A percentile compares a stretch with the other conserved stretches of the same genome.
These are phyloP conservation scores for Trichoderma pleuroti DNA, from an alignment of 2,329 filamentous ascomycete genomes.

Conservation along the genomic window DNA sequence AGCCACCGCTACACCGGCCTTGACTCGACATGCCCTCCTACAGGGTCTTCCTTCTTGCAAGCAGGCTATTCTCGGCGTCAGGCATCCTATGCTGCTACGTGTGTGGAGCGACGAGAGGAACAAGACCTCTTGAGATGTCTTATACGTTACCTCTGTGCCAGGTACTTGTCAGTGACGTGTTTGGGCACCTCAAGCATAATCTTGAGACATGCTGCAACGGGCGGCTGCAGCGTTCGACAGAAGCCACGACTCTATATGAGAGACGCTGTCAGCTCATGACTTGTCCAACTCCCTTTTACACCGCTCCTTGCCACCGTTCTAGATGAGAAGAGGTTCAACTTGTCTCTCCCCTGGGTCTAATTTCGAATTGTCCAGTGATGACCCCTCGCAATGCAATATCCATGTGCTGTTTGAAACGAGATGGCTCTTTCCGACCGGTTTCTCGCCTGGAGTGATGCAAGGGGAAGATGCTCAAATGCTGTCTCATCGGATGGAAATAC, in stretches of 20 bases:
- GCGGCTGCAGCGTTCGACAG: constrained; percentile 4
- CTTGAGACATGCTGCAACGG: constrained; percentile 17
- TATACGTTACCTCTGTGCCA: neutral
- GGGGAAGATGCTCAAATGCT: neutral
- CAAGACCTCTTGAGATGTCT: neutral
- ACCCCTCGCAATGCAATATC: neutral
- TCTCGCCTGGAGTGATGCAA: neutral
- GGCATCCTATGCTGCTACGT: neutral
- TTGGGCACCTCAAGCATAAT: constrained; percentile 2
- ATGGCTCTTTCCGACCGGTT: neutral
- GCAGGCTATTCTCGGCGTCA: neutral
- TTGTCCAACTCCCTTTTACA: neutral
- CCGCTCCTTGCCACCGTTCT: neutral
- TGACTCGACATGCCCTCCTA: neutral
- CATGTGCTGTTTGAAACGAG: neutral
- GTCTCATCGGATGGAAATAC: neutral
- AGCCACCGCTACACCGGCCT: neutral
- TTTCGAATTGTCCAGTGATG: neutral
- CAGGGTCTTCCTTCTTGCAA: neutral
- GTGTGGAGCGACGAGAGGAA: neutral
- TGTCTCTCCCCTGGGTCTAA: neutral
- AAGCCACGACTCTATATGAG: neutral
- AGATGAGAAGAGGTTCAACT: neutral
- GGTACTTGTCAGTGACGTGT: constrained; percentile 1
- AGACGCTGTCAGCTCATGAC: neutral